phyloP scores from a whole-genome alignment of 2,329 filamentous ascomycete genomes.

The Penicillium capsulatum region DNA sequence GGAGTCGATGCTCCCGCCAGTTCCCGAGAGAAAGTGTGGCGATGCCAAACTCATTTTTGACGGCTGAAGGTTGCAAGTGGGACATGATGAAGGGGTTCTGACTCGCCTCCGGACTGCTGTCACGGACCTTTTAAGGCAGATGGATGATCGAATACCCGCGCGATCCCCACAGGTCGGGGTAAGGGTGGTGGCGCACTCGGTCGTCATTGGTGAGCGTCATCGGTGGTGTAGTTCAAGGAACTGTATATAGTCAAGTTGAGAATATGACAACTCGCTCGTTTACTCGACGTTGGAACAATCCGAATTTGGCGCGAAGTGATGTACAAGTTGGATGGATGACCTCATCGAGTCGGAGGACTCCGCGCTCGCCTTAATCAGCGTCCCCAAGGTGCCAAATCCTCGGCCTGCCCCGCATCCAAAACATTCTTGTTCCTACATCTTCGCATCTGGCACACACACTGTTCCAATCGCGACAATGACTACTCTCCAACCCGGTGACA shows the following conservation, averaged over 20 bases:
- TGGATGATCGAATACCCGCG: slow-evolving; percentile 12
- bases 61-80: slow-evolving; percentile 10
- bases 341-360: slow-evolving; percentile 4
- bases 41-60: slow-evolving; percentile 27
- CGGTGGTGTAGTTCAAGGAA: no score
- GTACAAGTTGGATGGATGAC: no score
- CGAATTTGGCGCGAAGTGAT: no score
- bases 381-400: background rate
- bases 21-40: slow-evolving; percentile 34
- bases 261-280: no score
- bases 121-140: background rate
- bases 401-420: slow-evolving; percentile 5
- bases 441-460: no score
- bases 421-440: no score
- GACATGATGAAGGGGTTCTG: background rate
- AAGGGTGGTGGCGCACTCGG: no score
- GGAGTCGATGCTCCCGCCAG: slow-evolving; percentile 26
- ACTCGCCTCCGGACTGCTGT: no score
- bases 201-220: no score
- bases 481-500: slow-evolving; percentile 72
- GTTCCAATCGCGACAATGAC: slow-evolving; percentile 46
- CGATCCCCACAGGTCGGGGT: no score
- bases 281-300: no score
- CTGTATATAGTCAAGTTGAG: no score
- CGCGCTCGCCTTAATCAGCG: slow-evolving; percentile 1